These are phyloP conservation scores for Mucor plumbeus DNA, from an alignment of 371 early-diverging fungal species.

Conservation along the genomic window DNA sequence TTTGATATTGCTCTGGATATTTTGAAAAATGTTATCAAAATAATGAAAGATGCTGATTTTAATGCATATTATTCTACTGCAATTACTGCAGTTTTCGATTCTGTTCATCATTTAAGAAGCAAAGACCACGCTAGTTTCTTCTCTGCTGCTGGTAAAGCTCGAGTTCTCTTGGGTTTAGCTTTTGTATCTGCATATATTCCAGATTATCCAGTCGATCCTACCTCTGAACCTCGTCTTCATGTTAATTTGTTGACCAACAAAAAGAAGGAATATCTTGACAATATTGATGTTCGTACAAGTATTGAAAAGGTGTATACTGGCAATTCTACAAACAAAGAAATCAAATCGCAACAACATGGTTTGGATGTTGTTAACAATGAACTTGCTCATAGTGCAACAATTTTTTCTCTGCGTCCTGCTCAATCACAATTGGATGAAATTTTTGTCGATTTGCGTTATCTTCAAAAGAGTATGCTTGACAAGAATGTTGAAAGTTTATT, in stretches of 20 bases:
- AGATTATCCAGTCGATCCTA: conserved; percentile 80
- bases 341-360: conserved; percentile 35
- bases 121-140: conserved; percentile 26
- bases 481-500: conserved; percentile 53
- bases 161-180: conserved; percentile 60
- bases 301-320: conserved; percentile 69
- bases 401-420: conserved; percentile 72
- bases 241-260: conserved; percentile 57
- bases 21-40: conserved; percentile 6
- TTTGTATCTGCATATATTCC: conserved; percentile 76
- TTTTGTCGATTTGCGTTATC: conserved; percentile 75
- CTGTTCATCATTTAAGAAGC: conserved; percentile 26
- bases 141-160: conserved; percentile 54
- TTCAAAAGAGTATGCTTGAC: conserved; percentile 70
- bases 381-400: conserved; percentile 45
- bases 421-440: conserved; percentile 75
- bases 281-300: conserved; percentile 58
- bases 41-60: conserved; percentile 21
- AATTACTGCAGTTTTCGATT: conserved; percentile 20
- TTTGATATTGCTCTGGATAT: conserved; percentile 22
- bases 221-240: conserved; percentile 69
- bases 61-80: conserved; percentile 33
- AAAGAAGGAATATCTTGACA: conserved; percentile 46
- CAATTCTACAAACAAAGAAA: conserved; percentile 52
- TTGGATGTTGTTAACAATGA: conserved; percentile 33